Evolutionary conservation across 108 stramenopile species (phyloP), one percentile per base, ranked within the genome.

Genomic region (Nannochloropsis oceanica): DNA sequence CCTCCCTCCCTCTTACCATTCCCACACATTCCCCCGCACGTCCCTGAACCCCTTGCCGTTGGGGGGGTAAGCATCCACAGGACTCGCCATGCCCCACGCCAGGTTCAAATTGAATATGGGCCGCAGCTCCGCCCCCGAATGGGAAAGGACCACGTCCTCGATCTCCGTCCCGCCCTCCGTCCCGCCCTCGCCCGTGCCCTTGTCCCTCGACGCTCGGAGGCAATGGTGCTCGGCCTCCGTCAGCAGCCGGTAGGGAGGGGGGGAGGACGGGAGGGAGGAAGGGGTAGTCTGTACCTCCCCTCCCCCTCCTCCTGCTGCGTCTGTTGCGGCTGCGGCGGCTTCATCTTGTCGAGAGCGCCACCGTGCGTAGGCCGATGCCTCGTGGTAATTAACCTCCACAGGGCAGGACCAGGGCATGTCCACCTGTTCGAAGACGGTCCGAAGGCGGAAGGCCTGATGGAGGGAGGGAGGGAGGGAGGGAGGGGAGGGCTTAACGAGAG

Each of bases 21-120:
- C 95, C 97, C 97, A 97, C n/a, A 93, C 94, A 91, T 95, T 97
- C 42, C 97, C 97, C 34, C 93, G 89, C 18, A 93, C 92, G 88
- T 96, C 95, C 26, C 90, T 81, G 27, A 92, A 89, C 13, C 90
- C 91, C 25, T 25, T 84, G 12, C 27, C 42, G 44, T 91, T 89
- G 73, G 90, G 86, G 0, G 82, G 83, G 79, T 92, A 93, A 8
- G 59, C 59, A 84, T 94, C 91, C 7, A 97, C 97, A 13, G 96
- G 95, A 24, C 90, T 92, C 85, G 94, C 92, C 0, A 94, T 94
- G 1, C 94, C 94, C 87, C 89, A 96, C 2, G 93, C 92, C 27
- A 96, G 88, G 83, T 95, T 96, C 84, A 93, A 83, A 85, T 96
- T 96, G 59, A 93, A 90, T 13, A n/a, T 18, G 79, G 43, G 43